These are phyloP conservation scores for Apophysomyces trapeziformis DNA, from an alignment of 371 early-diverging fungal species.

Conservation along the genomic window DNA sequence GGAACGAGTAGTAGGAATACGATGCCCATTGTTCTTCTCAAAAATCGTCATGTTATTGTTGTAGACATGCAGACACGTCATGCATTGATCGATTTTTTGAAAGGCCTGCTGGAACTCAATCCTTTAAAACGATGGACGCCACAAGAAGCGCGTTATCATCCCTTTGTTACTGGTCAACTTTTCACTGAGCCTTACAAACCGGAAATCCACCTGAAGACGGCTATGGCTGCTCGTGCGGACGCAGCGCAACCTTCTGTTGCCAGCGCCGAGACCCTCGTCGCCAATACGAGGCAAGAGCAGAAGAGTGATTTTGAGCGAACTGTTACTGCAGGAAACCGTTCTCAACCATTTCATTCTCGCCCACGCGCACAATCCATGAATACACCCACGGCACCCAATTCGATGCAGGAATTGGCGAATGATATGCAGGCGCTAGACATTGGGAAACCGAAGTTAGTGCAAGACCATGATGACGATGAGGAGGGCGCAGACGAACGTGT, in stretches of 20 bases:
- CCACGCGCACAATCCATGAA: conserved; percentile 24
- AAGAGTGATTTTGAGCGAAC: no score
- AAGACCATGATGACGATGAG: neutral
- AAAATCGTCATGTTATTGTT: conserved; percentile 1
- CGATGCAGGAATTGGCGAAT: conserved; percentile 21
- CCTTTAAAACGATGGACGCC: conserved; percentile 95
- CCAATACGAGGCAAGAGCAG: neutral
- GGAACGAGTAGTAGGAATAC: no score
- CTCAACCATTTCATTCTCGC: conserved; percentile 7
- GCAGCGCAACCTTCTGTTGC: neutral
- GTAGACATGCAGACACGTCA: conserved; percentile 68
- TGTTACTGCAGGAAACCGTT: neutral
- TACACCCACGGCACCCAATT: conserved; percentile 15
- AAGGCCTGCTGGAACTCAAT: conserved; percentile 85
- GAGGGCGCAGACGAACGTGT: neutral
- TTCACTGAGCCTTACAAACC: conserved; percentile 66
- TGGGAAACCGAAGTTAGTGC: no score
- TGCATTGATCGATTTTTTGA: conserved; percentile 88
- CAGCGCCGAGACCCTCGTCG: neutral
- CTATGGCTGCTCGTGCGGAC: neutral
- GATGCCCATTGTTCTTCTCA: no score
- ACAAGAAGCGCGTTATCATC: conserved; percentile 90
- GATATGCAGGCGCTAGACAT: conserved; percentile 22
- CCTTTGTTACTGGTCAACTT: conserved; percentile 92
- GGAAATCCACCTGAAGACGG: conserved; percentile 24